These are phyloP conservation scores for Porphyrellus cyaneotinctus DNA, from an alignment of 768 basidiomycete species.

Conservation along the genomic window DNA sequence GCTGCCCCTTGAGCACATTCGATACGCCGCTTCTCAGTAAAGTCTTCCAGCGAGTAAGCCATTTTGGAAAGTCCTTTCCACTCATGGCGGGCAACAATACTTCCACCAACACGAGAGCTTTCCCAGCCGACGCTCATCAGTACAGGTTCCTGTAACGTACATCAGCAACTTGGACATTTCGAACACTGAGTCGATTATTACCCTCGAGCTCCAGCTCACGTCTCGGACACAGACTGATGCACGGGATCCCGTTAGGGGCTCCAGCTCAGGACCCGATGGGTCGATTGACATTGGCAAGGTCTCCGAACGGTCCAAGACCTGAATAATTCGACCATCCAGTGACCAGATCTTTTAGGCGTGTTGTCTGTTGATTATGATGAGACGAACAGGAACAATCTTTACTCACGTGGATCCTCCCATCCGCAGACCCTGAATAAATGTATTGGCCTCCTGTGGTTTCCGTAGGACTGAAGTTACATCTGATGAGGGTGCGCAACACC, in stretches of 20 bases:
- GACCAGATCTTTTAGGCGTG: constrained; percentile 74
- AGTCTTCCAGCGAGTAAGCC: constrained; percentile 64
- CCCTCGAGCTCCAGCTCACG: constrained; percentile 91
- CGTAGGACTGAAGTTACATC: constrained; percentile 92
- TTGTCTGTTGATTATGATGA: constrained; percentile 1
- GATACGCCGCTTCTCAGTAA: constrained; percentile 51
- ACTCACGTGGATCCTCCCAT: constrained; percentile 79
- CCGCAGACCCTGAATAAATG: constrained; percentile 89
- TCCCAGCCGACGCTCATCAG: constrained; percentile 94
- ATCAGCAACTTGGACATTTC: constrained; percentile 4
- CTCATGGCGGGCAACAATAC: constrained; percentile 86
- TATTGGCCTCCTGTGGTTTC: constrained; percentile 92
- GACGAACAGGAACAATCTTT: neutral
- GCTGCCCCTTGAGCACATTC: constrained; percentile 31
- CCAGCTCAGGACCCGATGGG: constrained; percentile 60
- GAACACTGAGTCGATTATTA: constrained; percentile 24
- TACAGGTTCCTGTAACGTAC: constrained; percentile 62
- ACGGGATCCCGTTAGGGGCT: constrained; percentile 26
- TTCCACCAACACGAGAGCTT: constrained; percentile 49
- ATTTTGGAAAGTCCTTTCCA: constrained; percentile 91
- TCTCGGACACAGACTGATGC: constrained; percentile 72
- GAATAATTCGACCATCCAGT: constrained; percentile 81
- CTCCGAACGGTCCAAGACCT: constrained; percentile 76
- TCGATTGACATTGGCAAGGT: constrained; percentile 68
- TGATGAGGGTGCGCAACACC: constrained; percentile 86